Base-by-base conservation (phyloP, 1,284 basidiomycete species). In the Ustilago esculenta region DNA sequence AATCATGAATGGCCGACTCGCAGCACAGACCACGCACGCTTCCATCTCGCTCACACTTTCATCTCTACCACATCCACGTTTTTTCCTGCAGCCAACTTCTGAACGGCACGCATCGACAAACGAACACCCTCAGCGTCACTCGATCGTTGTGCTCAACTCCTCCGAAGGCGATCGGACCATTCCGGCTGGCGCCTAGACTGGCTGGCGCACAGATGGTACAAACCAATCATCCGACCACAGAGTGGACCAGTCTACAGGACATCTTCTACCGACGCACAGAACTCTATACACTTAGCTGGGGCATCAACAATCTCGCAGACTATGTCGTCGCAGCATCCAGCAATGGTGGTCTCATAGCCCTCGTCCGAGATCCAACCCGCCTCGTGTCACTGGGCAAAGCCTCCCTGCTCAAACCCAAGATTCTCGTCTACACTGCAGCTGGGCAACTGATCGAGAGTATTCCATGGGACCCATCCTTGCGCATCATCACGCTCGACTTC, bases 311-410 rank as follows among this genome's bases (percentile, higher is more conserved):
- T 79, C 84, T 98, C 23, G 86, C 86, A 37, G 92, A 95, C 83
- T 92, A 90, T 80, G 84, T 91, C 43, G 84, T 94, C 30, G 89
- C 91, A 24, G 90, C 89, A 18, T 92, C 92, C 77, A 87, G 88
- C 49, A 89, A 92, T 82, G 92, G 92, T 24, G 94, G 94, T 5
- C 92, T 93, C 15, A 18, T 72, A 92, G 95, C 95, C 18, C 83
- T 97, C 24, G 91, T 94, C 86, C 87, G 94, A 5, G 92, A 98
- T 79, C 88, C 87, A 45, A 86, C 89, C 10, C 94, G 91, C 81
- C 83, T 96, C 11, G 86, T 96, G 50, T 87, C 91, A 0, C 80
- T 95, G 1, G 87, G 90, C 23, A 87, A 87, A 41, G 85, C 87
- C 17, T 83, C 87, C 1, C 83, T 90, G 51, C 85, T 89, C 15